phyloP scores from a whole-genome alignment of 129 eudicot species.

The Glebionis coronaria region DNA sequence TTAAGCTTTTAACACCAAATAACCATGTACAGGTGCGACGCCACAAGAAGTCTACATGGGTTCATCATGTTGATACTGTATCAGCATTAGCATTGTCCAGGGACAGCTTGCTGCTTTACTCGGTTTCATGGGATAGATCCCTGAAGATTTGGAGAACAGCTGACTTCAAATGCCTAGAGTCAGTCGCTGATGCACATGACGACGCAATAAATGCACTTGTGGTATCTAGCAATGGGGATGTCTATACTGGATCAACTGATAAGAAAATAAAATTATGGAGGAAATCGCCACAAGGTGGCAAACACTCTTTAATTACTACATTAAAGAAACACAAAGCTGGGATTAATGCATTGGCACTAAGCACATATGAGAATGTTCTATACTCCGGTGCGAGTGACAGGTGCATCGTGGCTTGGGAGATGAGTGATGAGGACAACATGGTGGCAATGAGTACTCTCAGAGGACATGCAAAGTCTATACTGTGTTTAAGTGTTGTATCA shows the following conservation, averaged over 20 bases:
- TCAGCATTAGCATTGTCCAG: constrained; percentile 55
- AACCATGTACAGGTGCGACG: constrained; percentile 51
- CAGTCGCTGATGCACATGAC: constrained; percentile 57
- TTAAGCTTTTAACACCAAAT: constrained; percentile 40
- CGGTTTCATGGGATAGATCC: constrained; percentile 70
- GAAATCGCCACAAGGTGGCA: constrained; percentile 34
- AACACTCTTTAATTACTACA: constrained; percentile 40
- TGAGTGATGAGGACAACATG: constrained; percentile 38
- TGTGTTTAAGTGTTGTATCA: constrained; percentile 52
- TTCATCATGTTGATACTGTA: constrained; percentile 59
- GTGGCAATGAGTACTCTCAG: constrained; percentile 34
- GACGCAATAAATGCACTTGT: constrained; percentile 65
- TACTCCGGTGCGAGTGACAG: constrained; percentile 65
- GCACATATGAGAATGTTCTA: constrained; percentile 40
- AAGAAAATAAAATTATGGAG: constrained; percentile 53
- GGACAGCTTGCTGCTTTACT: constrained; percentile 52
- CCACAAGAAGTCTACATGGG: constrained; percentile 65
- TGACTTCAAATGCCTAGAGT: constrained; percentile 70
- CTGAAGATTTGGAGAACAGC: constrained; percentile 58
- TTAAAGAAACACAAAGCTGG: constrained; percentile 55
- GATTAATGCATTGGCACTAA: constrained; percentile 55
- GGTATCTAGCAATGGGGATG: constrained; percentile 44
- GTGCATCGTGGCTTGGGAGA: constrained; percentile 52
- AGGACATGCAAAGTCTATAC: constrained; percentile 53
- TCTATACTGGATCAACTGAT: constrained; percentile 65